These are phyloP conservation scores for Sphagnum tenellum DNA, from an alignment of 225 moss, liverwort and hornwort genomes.

Conservation along the genomic window DNA sequence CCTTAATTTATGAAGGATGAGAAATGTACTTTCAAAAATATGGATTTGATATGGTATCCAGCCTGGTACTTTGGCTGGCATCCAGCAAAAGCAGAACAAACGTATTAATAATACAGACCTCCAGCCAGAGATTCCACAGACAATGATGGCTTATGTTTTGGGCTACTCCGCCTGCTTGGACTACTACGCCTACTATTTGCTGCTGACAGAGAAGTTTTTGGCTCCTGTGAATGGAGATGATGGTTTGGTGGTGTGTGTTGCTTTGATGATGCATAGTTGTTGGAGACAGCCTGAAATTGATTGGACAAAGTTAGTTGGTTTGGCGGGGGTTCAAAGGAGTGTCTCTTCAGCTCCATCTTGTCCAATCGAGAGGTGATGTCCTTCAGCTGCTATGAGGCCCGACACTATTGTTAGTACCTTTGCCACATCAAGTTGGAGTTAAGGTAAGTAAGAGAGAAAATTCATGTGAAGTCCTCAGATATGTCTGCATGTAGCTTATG, in stretches of 20 bases:
- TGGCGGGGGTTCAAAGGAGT: conserved; percentile 22
- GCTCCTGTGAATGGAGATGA: conserved; percentile 32
- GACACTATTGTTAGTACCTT: background rate
- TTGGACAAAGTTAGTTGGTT: conserved; percentile 35
- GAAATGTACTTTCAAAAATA: too few species aligned
- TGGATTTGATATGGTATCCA: too few species aligned
- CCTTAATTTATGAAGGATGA: too few species aligned
- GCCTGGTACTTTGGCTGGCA: too few species aligned
- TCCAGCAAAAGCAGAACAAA: too few species aligned
- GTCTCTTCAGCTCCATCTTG: conserved; percentile 69
- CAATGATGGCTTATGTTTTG: conserved; percentile 51
- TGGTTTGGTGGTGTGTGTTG: conserved; percentile 34
- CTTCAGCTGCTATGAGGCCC: conserved; percentile 42
- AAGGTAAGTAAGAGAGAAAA: too few species aligned
- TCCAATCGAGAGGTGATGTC: conserved; percentile 76
- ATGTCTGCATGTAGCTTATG: too few species aligned
- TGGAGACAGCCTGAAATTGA: conserved; percentile 28
- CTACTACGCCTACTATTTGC: conserved; percentile 13
- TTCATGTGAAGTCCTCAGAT: too few species aligned
- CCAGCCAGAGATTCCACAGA: conserved; percentile 15
- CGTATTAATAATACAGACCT: too few species aligned
- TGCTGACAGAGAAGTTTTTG: conserved; percentile 30
- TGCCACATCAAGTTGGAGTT: too few species aligned
- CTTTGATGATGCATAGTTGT: conserved; percentile 20
- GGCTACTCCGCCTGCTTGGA: conserved; percentile 48